A percentile compares a stretch with the other conserved stretches of the same genome.
Conservation (phyloP, 768 basidiomycete genomes). For the Tricholoma terreum region DNA sequence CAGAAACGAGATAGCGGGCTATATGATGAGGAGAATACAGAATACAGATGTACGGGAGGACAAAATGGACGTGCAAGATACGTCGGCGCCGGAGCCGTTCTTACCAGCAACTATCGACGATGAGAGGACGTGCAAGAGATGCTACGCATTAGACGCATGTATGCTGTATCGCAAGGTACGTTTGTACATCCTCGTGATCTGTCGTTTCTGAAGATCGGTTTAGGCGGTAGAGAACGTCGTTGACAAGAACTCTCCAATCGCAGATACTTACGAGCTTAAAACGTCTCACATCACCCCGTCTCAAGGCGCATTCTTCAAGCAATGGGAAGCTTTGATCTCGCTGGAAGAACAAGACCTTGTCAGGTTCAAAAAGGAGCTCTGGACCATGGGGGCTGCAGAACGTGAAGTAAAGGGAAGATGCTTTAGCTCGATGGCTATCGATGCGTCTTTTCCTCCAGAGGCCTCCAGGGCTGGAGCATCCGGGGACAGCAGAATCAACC, state of each 20-base stretch:
- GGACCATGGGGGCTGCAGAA: slow-evolving; percentile 83
- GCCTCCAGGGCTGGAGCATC: slow-evolving; percentile 13
- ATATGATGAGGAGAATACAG: slow-evolving; percentile 55
- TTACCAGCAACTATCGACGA: slow-evolving; percentile 88
- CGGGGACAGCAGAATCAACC: slow-evolving; percentile 62
- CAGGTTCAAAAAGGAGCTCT: slow-evolving; percentile 86
- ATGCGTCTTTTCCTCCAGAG: slow-evolving; percentile 34
- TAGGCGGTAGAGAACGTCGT: slow-evolving; percentile 69
- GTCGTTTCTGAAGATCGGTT: slow-evolving; percentile 5
- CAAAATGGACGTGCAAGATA: slow-evolving; percentile 12
- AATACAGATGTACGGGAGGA: slow-evolving; percentile 11
- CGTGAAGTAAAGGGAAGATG: slow-evolving; percentile 83
- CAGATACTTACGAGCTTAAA: slow-evolving; percentile 70
- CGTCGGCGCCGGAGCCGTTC: slow-evolving; percentile 46
- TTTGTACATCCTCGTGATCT: background rate
- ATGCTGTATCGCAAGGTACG: slow-evolving; percentile 89
- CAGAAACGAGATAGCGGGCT: slow-evolving; percentile 82
- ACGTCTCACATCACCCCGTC: slow-evolving; percentile 71
- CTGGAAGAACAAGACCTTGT: slow-evolving; percentile 84
- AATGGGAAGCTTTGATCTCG: slow-evolving; percentile 86
- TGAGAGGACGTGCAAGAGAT: slow-evolving; percentile 70
- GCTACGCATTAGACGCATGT: slow-evolving; percentile 82
- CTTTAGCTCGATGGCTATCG: slow-evolving; percentile 76
- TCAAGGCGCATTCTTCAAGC: slow-evolving; percentile 78
- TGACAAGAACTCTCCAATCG: slow-evolving; percentile 51